Base-by-base conservation (phyloP, 805 yeast species). In the Wickerhamiella nectarea region DNA sequence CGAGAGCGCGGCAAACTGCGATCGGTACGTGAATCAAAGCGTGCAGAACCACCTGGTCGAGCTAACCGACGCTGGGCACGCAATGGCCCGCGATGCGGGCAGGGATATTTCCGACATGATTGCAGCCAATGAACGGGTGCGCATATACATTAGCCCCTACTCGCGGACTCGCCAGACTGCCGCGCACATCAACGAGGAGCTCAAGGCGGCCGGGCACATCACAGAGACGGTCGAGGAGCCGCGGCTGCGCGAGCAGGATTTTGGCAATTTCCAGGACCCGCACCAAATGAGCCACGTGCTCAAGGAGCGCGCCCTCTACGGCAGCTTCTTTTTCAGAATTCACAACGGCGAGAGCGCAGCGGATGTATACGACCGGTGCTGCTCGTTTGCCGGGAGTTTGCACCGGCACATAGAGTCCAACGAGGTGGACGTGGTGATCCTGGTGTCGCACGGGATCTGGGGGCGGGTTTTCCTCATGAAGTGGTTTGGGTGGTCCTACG, bases 331-430 rank as follows among this genome's bases (percentile, higher is more conserved):
- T 60, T 87, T 81, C 59, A 63, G 96, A 44, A 87, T 87, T 24
- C 95, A 95, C 4, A 77, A 81, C 54, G 96, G 96, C 9, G 96
- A 87, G 60, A 79, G 91, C 54, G 96, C 95, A 0, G 96, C 96
- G 0, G 96, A 87, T 60, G 95, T 87, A 8, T 87, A 76, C 61
- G 95, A 87, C 61, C 68, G 96, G 38, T 80, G 87, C 49, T 82
- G 95, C 2, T 81, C 91, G 12, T 87, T 87, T 60, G 85, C 85
- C 58, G 95, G 85, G 60, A 76, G 94, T 0, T 61, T 87, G 33
- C 84, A 79, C 57, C 68, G 96, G 38, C 91, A 82, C 58, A 86
- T 87, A 56, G 74, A 74, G 47, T 41, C 52, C 18, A 77, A 72
- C 14, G 69, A 74, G 52, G 86, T 95, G n/a, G 74, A 75, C 47